phyloP scores from a whole-genome alignment of 352 stramenopile species.

The Phytophthora nicotianae region DNA sequence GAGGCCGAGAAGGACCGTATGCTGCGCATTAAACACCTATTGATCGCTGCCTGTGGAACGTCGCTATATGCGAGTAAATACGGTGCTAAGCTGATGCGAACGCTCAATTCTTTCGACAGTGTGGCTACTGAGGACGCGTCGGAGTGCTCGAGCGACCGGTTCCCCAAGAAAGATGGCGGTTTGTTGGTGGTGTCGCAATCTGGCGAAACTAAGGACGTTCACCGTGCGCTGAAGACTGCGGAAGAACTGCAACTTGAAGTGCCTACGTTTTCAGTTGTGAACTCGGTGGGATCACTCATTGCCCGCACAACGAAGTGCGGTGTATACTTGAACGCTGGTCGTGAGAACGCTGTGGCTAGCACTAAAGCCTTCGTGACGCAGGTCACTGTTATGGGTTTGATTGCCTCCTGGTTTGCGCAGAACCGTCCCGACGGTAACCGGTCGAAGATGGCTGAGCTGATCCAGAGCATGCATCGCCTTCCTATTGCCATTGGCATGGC shows the following conservation, averaged over 20 bases:
- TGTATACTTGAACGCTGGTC: slow-evolving; percentile 98
- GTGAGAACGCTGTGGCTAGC: slow-evolving; percentile 97
- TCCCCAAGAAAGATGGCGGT: slow-evolving; percentile 86
- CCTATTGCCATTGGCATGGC: slow-evolving; percentile 98
- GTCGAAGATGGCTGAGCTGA: slow-evolving; percentile 88
- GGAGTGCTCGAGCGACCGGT: slow-evolving; percentile 90
- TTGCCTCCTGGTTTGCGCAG: slow-evolving; percentile 93
- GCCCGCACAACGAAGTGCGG: slow-evolving; percentile 93
- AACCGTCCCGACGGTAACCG: slow-evolving; percentile 83
- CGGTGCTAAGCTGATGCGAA: slow-evolving; percentile 97
- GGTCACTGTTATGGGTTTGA: slow-evolving; percentile 91
- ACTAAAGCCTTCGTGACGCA: slow-evolving; percentile 99
- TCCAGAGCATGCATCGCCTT: slow-evolving; percentile 96
- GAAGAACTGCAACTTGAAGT: slow-evolving; percentile 71
- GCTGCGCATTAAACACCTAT: slow-evolving; percentile 93
- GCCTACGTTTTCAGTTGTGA: slow-evolving; percentile 95
- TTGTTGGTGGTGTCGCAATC: slow-evolving; percentile 97
- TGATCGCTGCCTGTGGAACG: slow-evolving; percentile 95
- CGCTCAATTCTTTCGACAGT: slow-evolving; percentile 94
- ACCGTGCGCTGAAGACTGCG: slow-evolving; percentile 92
- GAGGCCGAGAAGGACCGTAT: slow-evolving; percentile 92
- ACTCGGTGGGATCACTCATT: slow-evolving; percentile 97
- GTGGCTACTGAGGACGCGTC: slow-evolving; percentile 92
- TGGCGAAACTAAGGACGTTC: slow-evolving; percentile 98
- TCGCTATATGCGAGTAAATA: slow-evolving; percentile 95